Evolutionary conservation across 257 asterid genomes (phyloP).

Genomic region (Schizonepeta tenuifolia): DNA sequence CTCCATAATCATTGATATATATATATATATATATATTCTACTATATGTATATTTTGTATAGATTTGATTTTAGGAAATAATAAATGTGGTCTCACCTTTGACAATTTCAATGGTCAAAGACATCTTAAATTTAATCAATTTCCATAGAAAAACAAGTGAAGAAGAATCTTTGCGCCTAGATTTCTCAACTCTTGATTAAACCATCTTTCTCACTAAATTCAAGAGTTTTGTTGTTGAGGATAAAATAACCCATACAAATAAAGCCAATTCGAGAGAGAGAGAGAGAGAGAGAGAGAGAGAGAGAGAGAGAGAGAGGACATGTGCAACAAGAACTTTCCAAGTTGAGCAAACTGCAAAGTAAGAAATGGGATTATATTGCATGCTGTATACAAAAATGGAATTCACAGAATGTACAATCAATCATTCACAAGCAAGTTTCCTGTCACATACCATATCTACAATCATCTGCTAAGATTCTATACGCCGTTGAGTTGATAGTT

Average conservation of each 20-base stretch:
- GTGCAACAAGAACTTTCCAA: conserved; percentile 9
- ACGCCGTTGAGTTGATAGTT: neutral
- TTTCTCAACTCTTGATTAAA: conserved; percentile 23
- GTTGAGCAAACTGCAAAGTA: neutral
- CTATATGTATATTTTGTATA: no score
- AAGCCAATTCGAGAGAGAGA: conserved; percentile 17
- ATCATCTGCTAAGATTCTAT: neutral
- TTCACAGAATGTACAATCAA: neutral
- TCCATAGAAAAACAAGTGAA: conserved; percentile 15
- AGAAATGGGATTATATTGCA: neutral
- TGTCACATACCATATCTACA: conserved; percentile 11
- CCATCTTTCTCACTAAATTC: conserved; percentile 35
- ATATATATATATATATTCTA: neutral
- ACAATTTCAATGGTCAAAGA: conserved; percentile 29
- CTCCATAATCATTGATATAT: neutral
- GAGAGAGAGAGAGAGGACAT: neutral
- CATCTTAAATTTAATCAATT: conserved; percentile 8
- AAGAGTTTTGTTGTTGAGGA: conserved; percentile 17
- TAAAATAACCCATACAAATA: neutral
- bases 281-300: conserved; percentile 10
- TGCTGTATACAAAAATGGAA: neutral
- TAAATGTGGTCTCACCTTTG: neutral
- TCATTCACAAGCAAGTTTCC: neutral
- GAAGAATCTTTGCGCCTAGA: conserved; percentile 41
- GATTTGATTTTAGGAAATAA: neutral